Evolutionary conservation across 768 basidiomycete species (phyloP).

Genomic region (Hygrophoropsis aurantiaca): DNA sequence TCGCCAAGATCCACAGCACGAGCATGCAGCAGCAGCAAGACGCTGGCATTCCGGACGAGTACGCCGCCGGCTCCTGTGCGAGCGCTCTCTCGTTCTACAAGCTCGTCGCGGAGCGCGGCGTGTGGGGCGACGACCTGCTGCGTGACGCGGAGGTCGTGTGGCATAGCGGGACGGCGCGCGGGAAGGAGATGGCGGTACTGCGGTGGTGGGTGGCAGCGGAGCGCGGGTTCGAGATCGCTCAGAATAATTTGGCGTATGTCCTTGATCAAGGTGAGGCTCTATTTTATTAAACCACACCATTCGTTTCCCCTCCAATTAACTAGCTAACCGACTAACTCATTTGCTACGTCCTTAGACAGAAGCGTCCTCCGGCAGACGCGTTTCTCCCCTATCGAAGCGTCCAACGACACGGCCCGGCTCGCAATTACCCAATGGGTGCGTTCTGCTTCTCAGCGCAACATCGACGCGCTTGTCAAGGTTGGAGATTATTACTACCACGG

Average conservation of each 20-base stretch:
- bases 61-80: constrained; percentile 76
- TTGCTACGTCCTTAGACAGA: constrained; percentile 47
- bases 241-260: constrained; percentile 92
- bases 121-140: constrained; percentile 80
- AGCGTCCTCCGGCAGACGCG: constrained; percentile 67
- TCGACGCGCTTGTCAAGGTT: constrained; percentile 97
- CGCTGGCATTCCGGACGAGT: constrained; percentile 41
- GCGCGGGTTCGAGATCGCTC: constrained; percentile 86
- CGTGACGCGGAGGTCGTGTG: constrained; percentile 78
- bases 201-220: constrained; percentile 97
- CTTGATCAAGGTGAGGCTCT: constrained; percentile 79
- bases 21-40: constrained; percentile 50
- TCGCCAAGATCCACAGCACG: constrained; percentile 76
- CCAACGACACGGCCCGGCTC: constrained; percentile 78
- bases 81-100: constrained; percentile 94
- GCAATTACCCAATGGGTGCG: constrained; percentile 94
- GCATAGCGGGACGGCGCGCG: constrained; percentile 66
- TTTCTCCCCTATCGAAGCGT: constrained; percentile 69
- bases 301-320: not conserved
- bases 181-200: constrained; percentile 81
- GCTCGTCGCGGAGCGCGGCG: constrained; percentile 85
- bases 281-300: constrained; percentile 24
- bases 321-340: constrained; percentile 21
- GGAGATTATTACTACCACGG: constrained; percentile 97
- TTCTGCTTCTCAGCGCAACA: constrained; percentile 88